Percentiles rank a stretch among this genome's conserved stretches.
Evolutionary conservation across 2,329 filamentous ascomycete genomes (phyloP).

Genomic region (Fusarium citri): DNA sequence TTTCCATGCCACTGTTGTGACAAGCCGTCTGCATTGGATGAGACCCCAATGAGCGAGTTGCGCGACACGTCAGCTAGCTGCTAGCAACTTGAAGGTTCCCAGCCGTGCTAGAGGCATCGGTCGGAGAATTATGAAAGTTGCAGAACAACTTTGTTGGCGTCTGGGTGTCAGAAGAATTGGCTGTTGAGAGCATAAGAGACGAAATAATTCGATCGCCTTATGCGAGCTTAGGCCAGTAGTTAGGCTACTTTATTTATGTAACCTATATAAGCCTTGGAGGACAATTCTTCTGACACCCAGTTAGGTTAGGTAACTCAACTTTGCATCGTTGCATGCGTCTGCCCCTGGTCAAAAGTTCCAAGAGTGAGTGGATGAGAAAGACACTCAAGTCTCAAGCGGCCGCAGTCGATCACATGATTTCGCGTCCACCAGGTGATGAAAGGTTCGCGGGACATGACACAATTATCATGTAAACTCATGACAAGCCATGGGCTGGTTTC

Average conservation of each 20-base stretch:
- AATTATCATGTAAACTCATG: neutral
- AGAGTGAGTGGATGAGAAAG: neutral
- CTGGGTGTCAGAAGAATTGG: neutral
- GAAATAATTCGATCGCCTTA: neutral
- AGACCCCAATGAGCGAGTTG: neutral
- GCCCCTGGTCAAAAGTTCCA: neutral
- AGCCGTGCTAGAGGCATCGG: neutral
- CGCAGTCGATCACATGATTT: neutral
- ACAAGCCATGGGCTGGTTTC: neutral
- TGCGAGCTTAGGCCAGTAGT: neutral
- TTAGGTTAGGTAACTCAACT: neutral
- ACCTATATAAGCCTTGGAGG: neutral
- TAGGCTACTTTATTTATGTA: neutral
- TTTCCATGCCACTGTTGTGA: neutral
- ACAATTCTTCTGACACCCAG: neutral
- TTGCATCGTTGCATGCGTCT: neutral
- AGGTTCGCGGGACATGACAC: neutral
- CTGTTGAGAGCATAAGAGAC: neutral
- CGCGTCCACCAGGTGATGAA: neutral
- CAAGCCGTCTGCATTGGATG: neutral
- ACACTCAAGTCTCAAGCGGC: neutral
- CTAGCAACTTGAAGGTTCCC: neutral
- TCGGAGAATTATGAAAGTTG: neutral
- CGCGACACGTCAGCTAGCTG: neutral
- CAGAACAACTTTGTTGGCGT: neutral